Evolutionary conservation across 83 land plant genomes (phyloP).

Genomic region (Larix sibirica): DNA sequence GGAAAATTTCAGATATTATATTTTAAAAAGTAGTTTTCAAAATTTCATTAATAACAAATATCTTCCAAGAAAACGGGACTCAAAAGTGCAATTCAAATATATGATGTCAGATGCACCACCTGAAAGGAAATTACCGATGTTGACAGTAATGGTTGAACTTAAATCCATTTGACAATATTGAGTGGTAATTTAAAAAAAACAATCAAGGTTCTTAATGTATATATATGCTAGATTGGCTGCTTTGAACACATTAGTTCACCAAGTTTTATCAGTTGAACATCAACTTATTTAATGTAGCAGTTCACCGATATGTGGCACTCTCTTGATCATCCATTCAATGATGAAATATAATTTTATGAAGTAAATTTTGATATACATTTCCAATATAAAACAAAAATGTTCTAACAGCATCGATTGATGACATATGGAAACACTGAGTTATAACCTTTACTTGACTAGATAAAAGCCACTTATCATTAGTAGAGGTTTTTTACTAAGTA

Average conservation of each 20-base stretch:
- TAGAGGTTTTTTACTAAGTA: not conserved
- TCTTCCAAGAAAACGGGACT: not conserved
- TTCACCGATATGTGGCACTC: not conserved
- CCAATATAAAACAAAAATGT: not conserved
- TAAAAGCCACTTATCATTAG: not conserved
- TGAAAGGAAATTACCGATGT: not conserved
- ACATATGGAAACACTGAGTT: not conserved
- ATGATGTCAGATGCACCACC: not conserved
- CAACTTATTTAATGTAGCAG: not conserved
- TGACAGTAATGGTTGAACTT: not conserved
- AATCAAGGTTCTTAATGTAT: not conserved
- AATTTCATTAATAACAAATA: not conserved
- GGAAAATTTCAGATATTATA: not conserved
- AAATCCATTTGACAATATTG: not conserved
- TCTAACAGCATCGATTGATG: not conserved
- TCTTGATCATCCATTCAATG: not conserved
- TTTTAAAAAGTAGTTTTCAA: not conserved
- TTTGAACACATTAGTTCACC: not conserved
- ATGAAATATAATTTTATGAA: not conserved
- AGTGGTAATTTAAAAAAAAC: not conserved
- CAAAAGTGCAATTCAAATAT: not conserved
- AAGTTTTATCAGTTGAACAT: not conserved
- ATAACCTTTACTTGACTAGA: not conserved
- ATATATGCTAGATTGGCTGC: not conserved
- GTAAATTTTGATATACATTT: not conserved